Evolutionary conservation across 768 basidiomycete species (phyloP), one percentile per base, ranked within the genome.

Genomic region (Paxillus ammoniavirescens): DNA sequence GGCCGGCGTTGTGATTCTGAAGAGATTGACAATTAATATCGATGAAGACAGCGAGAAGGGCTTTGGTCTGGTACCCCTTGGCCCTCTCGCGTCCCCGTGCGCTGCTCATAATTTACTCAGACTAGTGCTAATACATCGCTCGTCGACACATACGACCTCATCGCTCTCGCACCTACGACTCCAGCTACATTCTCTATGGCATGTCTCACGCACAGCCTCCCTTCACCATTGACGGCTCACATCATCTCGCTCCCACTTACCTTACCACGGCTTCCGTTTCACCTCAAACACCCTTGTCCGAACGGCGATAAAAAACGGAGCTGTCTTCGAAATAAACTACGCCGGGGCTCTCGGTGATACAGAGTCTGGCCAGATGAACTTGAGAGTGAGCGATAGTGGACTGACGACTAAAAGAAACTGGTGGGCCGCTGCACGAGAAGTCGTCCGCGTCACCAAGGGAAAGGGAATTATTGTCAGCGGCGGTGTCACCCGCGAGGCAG

Each of bases 21-120:
- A 89, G 66, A 75, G 91, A 47, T 65, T 95, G 51, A 91, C 84
- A n/a, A 85, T 94, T 46, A 74, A 89, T 10, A 77, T 93, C 8
- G 87, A 92, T 56, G 83, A 91, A 61, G 88, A 86, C 40, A 92
- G 91, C 62, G 89, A 93, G 67, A 92, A 91, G 66, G 89, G 91
- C 1, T 88, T 89, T 61, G 89, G 91, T 30, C 66, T 93, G 66
- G 89, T 93, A 52, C 77, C 71, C 31, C 47, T 42, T 38, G 31
- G 8, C 14, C 1, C 8, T 26, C 37, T n/a, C 8, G 12, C 15
- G 37, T 38, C 15, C 44, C 26, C 37, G 28, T 38, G 40, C 33
- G 36, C 33, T 37, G 50, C 47, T 30, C 10, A 17, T 8, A 31
- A 23, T 42, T 12, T 33, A 5, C 44, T 15, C 63, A 93, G 92